These are phyloP conservation scores for Scheffersomyces ergatensis DNA, from an alignment of 805 yeast species.

Conservation along the genomic window DNA sequence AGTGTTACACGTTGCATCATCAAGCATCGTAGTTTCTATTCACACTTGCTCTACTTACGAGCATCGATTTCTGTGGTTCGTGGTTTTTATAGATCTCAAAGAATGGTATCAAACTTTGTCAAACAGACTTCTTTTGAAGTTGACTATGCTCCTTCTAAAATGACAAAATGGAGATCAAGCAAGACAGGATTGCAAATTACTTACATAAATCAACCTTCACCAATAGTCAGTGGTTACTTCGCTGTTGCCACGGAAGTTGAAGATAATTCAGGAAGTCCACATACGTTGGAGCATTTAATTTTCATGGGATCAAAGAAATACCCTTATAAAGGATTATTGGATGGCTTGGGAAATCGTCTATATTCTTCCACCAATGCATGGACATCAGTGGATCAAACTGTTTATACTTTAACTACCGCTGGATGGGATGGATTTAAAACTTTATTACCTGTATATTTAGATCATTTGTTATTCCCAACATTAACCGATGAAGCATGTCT, in stretches of 20 bases:
- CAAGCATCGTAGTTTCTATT: too few species aligned
- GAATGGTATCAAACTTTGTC: conserved; percentile 12
- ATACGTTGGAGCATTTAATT: conserved; percentile 88
- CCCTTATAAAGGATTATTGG: conserved; percentile 90
- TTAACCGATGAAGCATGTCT: conserved; percentile 85
- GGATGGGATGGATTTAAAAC: conserved; percentile 94
- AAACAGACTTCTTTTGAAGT: conserved; percentile 51
- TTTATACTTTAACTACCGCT: conserved; percentile 85
- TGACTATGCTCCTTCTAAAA: conserved; percentile 69
- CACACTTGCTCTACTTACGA: too few species aligned
- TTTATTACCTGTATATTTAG: conserved; percentile 84
- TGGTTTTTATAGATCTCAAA: background rate
- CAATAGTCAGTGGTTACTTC: conserved; percentile 88
- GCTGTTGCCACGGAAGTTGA: conserved; percentile 92
- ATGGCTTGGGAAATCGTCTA: conserved; percentile 78
- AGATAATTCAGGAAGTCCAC: conserved; percentile 91
- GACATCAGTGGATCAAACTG: conserved; percentile 96
- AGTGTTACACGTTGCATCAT: too few species aligned
- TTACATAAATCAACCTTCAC: conserved; percentile 75
- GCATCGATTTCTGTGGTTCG: too few species aligned
- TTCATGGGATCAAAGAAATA: conserved; percentile 90
- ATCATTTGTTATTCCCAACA: conserved; percentile 82
- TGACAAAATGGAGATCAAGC: conserved; percentile 74
- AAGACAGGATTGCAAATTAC: conserved; percentile 83
- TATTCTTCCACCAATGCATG: conserved; percentile 92